Evolutionary conservation across 2,329 filamentous ascomycete species (phyloP), one percentile per base, ranked within the genome.

Genomic region (Aspergillus carbonarius): DNA sequence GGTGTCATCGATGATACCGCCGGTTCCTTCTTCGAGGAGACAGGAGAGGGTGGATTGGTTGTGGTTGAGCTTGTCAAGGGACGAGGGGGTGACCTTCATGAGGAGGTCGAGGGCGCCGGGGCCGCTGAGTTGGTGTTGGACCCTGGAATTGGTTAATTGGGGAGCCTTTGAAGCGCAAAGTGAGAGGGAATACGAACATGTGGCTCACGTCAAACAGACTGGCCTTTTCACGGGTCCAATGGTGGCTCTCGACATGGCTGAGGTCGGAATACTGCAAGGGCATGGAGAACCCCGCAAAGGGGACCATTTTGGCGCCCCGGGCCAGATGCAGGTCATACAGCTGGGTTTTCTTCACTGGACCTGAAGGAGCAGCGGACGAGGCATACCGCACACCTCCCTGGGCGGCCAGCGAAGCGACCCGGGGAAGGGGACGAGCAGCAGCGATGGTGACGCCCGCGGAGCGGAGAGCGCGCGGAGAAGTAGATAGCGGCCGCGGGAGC

Each of bases 141-240:
- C 84, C 84, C 83, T 86, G 53, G 25, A 20, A 5, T 32, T 20
- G 15, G 30, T 60, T 25, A 63, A 49, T 35, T 34, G 12, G 12
- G 3, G 10, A 3, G 4, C n/a, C 5, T 34, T 2, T 40, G 9
- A 44, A 39, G 12, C 27, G 53, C 35, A 12, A 44, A 3, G 7
- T 57, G 15, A 27, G n/a, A 15, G 30, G 15, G 9, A 18, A 35
- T n/a, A 71, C 77, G 63, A 89, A 92, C 93, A 98, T 98, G 79
- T 98, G 95, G 74, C 89, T 89, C 55, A 98, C 95, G 76, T 99
- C 95, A 72, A 99, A 99, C 63, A 99, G 80, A 63, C 92, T 96
- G 58, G 91, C 90, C 76, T 93, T 90, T 68, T 87, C 83, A 55
- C 95, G 87, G 15, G 95, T 98, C 83, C 93, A 97, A 68, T 87